Evolutionary conservation across 768 basidiomycete genomes (phyloP).

Genomic region (Lactifluus echinatus): DNA sequence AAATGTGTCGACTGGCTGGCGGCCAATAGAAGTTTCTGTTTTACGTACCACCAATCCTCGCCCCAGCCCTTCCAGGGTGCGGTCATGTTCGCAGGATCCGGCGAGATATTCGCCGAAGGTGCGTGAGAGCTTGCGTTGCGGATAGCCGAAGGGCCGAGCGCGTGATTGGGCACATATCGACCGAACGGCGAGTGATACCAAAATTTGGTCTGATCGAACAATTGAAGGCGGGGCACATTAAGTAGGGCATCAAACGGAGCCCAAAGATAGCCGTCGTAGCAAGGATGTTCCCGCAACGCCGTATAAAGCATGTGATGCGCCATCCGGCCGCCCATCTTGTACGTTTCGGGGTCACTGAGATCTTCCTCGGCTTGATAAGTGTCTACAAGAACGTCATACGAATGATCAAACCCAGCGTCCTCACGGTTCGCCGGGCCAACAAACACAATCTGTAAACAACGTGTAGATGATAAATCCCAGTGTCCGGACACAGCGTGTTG

Average conservation of each 20-base stretch:
- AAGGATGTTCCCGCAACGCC: conserved; percentile 34
- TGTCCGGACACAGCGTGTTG: background rate
- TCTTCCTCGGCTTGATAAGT: conserved; percentile 40
- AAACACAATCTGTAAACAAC: conserved; percentile 34
- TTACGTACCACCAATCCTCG: conserved; percentile 36
- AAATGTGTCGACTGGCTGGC: background rate
- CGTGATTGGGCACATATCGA: conserved; percentile 35
- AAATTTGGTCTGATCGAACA: conserved; percentile 37
- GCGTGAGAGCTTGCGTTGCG: conserved; percentile 28
- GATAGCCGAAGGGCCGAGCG: conserved; percentile 21
- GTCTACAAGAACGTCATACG: conserved; percentile 43
- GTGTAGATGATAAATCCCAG: background rate
- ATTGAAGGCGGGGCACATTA: conserved; percentile 40
- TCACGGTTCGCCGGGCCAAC: conserved; percentile 40
- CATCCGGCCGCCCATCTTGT: conserved; percentile 42
- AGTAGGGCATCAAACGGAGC: conserved; percentile 44
- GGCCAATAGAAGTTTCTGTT: background rate
- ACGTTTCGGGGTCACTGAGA: conserved; percentile 28
- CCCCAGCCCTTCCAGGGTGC: conserved; percentile 35
- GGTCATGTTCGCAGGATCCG: conserved; percentile 34
- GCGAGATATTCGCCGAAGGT: conserved; percentile 35
- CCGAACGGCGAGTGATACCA: conserved; percentile 46
- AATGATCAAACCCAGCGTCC: conserved; percentile 39
- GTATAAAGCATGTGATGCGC: conserved; percentile 48
- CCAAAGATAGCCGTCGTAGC: conserved; percentile 46